phyloP scores from a whole-genome alignment of 2,329 filamentous ascomycete species.

The Fusarium duplospermum region DNA sequence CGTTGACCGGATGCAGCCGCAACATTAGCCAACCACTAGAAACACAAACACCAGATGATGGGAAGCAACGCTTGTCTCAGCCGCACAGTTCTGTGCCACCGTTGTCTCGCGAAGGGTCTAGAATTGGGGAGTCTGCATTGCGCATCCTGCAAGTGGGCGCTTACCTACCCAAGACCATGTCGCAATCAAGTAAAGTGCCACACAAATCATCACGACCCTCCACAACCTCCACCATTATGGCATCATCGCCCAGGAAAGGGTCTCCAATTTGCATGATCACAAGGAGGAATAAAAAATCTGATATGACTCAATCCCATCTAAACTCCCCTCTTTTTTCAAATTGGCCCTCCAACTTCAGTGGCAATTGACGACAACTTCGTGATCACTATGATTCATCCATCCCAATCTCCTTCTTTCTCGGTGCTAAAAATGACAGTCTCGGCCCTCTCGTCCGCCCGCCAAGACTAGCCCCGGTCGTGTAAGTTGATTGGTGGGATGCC shows the following conservation, averaged over 20 bases:
- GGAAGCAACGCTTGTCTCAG: not conserved
- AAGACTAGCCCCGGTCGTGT: constrained; percentile 32
- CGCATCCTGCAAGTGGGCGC: constrained; percentile 1
- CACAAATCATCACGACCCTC: constrained; percentile 10
- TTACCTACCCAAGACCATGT: not conserved
- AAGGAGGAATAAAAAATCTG: not conserved
- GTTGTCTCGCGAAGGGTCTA: constrained; percentile 23
- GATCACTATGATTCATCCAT: constrained; percentile 1
- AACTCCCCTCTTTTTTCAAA: not conserved
- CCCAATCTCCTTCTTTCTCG: not conserved
- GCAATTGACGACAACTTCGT: not conserved
- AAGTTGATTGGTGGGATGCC: constrained; percentile 45
- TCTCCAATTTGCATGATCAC: constrained; percentile 10
- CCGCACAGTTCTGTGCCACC: not conserved
- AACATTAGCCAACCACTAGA: not conserved
- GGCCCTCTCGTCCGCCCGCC: not conserved
- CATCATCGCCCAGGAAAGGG: constrained; percentile 8
- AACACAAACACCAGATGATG: not conserved
- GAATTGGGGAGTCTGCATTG: constrained; percentile 20
- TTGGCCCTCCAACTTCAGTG: not conserved
- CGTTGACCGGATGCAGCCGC: not conserved
- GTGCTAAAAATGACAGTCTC: not conserved
- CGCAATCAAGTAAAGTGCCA: constrained; percentile 22
- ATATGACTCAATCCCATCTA: not conserved
- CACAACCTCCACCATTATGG: constrained; percentile 8